Conservation (phyloP, 192 early-diverging fungal genomes). For the Gryganskiella cystojenkinii region DNA sequence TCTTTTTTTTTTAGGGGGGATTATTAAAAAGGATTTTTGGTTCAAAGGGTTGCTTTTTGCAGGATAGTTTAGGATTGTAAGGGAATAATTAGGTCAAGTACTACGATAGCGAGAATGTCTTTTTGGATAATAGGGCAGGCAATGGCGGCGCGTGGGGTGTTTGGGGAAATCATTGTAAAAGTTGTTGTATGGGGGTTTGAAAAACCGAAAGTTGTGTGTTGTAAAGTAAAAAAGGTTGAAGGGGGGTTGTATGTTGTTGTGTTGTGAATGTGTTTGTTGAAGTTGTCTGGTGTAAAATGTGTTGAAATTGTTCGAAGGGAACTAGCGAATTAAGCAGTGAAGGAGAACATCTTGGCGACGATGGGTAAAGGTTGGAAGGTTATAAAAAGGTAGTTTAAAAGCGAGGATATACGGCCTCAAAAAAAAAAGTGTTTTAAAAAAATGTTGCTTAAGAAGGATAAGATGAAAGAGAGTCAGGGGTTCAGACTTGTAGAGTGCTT, state of each 20-base stretch:
- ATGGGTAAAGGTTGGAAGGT: conserved; percentile 7
- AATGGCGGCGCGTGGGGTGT: conserved; percentile 35
- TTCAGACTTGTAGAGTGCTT: background rate
- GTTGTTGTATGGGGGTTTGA: conserved; percentile 31
- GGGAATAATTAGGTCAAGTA: conserved; percentile 27
- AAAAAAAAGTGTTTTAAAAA: too few species aligned
- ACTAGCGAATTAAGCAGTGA: conserved; percentile 47
- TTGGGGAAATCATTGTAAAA: conserved; percentile 50
- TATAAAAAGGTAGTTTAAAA: too few species aligned
- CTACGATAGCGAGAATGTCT: conserved; percentile 24
- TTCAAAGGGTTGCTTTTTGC: background rate
- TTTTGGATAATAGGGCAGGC: conserved; percentile 33
- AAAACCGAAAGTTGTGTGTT: conserved; percentile 14
- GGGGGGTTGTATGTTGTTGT: conserved; percentile 7
- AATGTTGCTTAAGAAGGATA: background rate
- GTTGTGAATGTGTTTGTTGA: conserved; percentile 6
- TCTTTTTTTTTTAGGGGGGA: background rate
- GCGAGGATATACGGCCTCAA: too few species aligned
- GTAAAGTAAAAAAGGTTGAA: conserved; percentile 9
- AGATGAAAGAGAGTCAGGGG: background rate
- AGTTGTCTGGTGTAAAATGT: conserved; percentile 8
- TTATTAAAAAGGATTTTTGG: background rate
- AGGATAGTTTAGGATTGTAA: conserved; percentile 47
- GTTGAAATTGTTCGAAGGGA: conserved; percentile 37
- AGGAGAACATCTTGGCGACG: conserved; percentile 48